A percentile compares a stretch with the other conserved stretches of the same genome.
phyloP scores from a whole-genome alignment of 352 stramenopile genomes.

The Albugo candida region DNA sequence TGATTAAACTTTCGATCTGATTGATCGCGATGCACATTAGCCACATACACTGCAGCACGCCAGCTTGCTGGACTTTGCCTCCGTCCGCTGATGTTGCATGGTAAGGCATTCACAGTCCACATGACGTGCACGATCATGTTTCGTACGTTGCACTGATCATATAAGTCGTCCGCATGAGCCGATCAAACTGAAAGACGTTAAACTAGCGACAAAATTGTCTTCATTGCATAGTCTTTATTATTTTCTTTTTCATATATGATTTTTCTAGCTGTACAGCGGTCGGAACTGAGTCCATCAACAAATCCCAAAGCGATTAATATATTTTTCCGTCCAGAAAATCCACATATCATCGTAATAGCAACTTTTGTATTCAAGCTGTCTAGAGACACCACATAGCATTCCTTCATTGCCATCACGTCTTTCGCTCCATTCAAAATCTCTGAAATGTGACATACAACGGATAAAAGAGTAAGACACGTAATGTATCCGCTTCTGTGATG shows the following conservation, averaged over 20 bases:
- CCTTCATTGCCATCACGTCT: constrained; percentile 6
- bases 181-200: constrained; percentile 46
- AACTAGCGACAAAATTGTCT: constrained; percentile 16
- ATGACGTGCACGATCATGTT: constrained; percentile 33
- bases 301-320: constrained; percentile 51
- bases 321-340: constrained; percentile 54
- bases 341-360: constrained; percentile 73
- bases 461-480: constrained; percentile 70
- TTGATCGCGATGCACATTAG: constrained; percentile 38
- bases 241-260: constrained; percentile 20
- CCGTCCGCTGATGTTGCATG: constrained; percentile 64
- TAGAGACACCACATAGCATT: constrained; percentile 15
- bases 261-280: constrained; percentile 47
- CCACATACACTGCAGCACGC: constrained; percentile 34
- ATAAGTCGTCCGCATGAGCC: constrained; percentile 38
- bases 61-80: constrained; percentile 23
- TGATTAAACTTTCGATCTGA: constrained; percentile 34
- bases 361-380: constrained; percentile 41
- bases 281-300: constrained; percentile 69
- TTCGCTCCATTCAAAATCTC: constrained; percentile 5
- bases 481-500: constrained; percentile 52
- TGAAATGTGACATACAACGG: constrained; percentile 33
- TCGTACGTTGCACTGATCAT: constrained; percentile 21
- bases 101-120: constrained; percentile 43
- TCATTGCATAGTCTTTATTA: constrained; percentile 16